Base-by-base conservation (phyloP, 805 yeast genomes). In the Metschnikowia reukaufii region DNA sequence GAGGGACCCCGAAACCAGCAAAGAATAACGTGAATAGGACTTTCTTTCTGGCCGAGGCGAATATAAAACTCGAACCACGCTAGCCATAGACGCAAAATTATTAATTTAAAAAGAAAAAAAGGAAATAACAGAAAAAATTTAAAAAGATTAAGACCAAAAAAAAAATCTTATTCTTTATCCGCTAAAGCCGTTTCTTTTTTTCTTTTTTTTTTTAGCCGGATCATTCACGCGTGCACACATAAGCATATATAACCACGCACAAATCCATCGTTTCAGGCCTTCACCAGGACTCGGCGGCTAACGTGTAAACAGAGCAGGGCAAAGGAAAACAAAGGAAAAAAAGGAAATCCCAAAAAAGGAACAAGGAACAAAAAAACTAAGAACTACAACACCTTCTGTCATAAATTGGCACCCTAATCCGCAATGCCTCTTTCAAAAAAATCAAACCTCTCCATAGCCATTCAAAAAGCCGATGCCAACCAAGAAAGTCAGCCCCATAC, bases 361-460 rank as follows among this genome's bases (percentile, higher is more conserved):
- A 19, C 2, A n/a, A 16, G 17, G 9, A 10, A 36, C 39, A 25
- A 15, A 25, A 20, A 32, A 9, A 19, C 13, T 12, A 25, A 25
- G 30, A 25, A 25, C 12, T 25, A n/a, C n/a, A n/a, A n/a, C n/a
- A n/a, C n/a, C n/a, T n/a, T n/a, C n/a, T n/a, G n/a, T n/a, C n/a
- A n/a, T n/a, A n/a, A n/a, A n/a, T n/a, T n/a, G n/a, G n/a, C n/a
- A n/a, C n/a, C n/a, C n/a, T n/a, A n/a, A n/a, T n/a, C n/a, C n/a
- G 2, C 19, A 46, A 60, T 61, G 64, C 61, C 64, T 17, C 56
- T 54, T 18, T 46, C 61, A 30, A 61, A 59, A 42, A 70, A 65
- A 54, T 72, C 76, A 10, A 73, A 73, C 52, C 58, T 73, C 34
- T 72, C 77, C 34, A 57, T 73, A 48, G 78, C 77, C 47, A 73